A percentile compares a stretch with the other conserved stretches of the same genome.
Evolutionary conservation across 2,329 filamentous ascomycete species (phyloP).

Genomic region (Clonostachys rosea): DNA sequence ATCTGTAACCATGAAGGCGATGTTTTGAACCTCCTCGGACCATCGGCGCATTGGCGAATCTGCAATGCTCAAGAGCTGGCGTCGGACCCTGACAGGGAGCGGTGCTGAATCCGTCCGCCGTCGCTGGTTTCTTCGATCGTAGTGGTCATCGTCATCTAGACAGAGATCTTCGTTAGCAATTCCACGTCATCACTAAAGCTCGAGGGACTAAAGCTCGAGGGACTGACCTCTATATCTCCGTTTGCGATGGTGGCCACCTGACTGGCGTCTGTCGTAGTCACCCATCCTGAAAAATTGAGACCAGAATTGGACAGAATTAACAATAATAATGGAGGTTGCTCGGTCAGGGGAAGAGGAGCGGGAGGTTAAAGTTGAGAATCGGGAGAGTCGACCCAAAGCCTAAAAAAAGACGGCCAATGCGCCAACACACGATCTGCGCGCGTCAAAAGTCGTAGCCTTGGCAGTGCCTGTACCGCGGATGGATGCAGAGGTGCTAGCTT

Average conservation of each 20-base stretch:
- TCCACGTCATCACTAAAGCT: conserved; percentile 2
- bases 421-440: no score
- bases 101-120: conserved; percentile 69
- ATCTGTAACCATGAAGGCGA: conserved; percentile 74
- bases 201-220: neutral
- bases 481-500: no score
- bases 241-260: conserved; percentile 62
- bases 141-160: conserved; percentile 69
- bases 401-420: no score
- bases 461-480: no score
- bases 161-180: neutral
- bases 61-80: conserved; percentile 74
- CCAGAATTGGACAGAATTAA: neutral
- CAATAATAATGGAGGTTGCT: neutral
- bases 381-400: no score
- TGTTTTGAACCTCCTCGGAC: conserved; percentile 71
- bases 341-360: no score
- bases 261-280: conserved; percentile 52
- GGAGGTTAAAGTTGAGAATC: no score
- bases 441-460: no score
- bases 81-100: conserved; percentile 65
- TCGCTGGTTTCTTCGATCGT: conserved; percentile 68
- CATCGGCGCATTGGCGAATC: conserved; percentile 76
- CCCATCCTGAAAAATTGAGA: conserved; percentile 30
- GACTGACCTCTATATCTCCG: conserved; percentile 71